phyloP scores from a whole-genome alignment of 805 yeast species.

The Wickerhamiella kurtzmanii region DNA sequence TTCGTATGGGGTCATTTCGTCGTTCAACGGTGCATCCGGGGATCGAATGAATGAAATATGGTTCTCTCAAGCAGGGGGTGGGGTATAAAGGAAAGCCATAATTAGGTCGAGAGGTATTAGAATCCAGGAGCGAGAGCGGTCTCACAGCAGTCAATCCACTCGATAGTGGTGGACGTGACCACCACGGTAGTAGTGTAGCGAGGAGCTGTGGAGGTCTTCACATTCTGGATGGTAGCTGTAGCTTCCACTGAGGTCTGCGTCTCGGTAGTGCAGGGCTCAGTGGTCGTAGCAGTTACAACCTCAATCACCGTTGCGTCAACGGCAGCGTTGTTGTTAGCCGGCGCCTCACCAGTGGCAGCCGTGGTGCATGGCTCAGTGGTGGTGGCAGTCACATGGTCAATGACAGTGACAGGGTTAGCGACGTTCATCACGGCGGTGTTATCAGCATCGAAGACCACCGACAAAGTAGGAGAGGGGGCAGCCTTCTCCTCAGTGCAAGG shows the following conservation, averaged over 20 bases:
- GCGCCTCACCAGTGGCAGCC: not conserved
- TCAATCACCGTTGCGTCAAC: not conserved
- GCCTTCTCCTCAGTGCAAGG: slow-evolving; percentile 49
- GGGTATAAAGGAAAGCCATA: not conserved
- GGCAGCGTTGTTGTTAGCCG: not conserved
- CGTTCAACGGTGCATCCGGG: not conserved
- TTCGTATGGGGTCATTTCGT: not conserved
- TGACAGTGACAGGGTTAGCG: not conserved
- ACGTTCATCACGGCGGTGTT: not conserved
- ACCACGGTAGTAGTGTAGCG: slow-evolving; percentile 5
- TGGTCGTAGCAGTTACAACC: not conserved
- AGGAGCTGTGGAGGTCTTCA: not conserved
- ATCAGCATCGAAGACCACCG: not conserved
- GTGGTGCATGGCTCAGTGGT: slow-evolving; percentile 1
- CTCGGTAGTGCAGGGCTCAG: slow-evolving; percentile 4
- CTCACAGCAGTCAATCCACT: not conserved
- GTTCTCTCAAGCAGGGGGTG: not conserved
- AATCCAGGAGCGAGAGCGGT: not conserved
- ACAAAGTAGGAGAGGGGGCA: not conserved
- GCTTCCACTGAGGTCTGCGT: slow-evolving; percentile 2
- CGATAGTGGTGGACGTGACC: slow-evolving; percentile 1
- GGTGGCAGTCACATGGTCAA: not conserved
- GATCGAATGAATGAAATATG: too few species aligned
- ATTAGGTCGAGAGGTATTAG: too few species aligned
- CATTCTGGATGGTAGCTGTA: slow-evolving; percentile 3